Conservation (phyloP, 2,329 filamentous ascomycete genomes). For the Talaromyces amestolkiae region DNA sequence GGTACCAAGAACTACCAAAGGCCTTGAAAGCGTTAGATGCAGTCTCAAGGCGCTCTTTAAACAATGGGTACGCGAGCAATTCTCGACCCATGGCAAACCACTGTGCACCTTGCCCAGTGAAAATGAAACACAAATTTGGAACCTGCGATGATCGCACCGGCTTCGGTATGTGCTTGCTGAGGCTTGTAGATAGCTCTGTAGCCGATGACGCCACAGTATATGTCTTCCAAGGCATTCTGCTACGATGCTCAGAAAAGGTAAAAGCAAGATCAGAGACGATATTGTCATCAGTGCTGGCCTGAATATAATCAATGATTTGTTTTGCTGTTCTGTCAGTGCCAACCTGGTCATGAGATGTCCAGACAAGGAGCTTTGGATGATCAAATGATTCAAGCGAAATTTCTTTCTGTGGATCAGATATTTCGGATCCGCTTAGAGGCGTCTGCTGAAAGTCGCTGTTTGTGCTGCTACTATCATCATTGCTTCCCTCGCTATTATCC, state of each 20-base stretch:
- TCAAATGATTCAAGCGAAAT: neutral
- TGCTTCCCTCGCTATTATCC: neutral
- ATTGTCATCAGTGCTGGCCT: neutral
- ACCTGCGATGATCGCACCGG: neutral
- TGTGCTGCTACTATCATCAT: neutral
- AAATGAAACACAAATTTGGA: constrained; percentile 25
- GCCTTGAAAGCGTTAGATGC: neutral
- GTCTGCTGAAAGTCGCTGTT: neutral
- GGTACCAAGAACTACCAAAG: constrained; percentile 11
- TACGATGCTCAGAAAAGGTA: neutral
- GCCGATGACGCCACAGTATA: neutral
- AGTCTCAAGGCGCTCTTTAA: neutral
- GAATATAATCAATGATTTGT: neutral
- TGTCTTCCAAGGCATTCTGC: neutral
- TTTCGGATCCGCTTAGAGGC: neutral
- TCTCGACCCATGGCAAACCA: constrained; percentile 35
- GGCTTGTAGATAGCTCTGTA: neutral
- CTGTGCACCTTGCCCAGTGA: constrained; percentile 41
- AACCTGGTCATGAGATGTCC: neutral
- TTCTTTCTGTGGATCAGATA: neutral
- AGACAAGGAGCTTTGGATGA: neutral
- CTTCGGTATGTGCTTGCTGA: neutral
- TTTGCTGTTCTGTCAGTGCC: neutral
- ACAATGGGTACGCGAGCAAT: constrained; percentile 12
- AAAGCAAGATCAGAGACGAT: neutral